These are phyloP conservation scores for Jamesozyma spencerorum DNA, from an alignment of 805 yeast species.

Conservation along the genomic window DNA sequence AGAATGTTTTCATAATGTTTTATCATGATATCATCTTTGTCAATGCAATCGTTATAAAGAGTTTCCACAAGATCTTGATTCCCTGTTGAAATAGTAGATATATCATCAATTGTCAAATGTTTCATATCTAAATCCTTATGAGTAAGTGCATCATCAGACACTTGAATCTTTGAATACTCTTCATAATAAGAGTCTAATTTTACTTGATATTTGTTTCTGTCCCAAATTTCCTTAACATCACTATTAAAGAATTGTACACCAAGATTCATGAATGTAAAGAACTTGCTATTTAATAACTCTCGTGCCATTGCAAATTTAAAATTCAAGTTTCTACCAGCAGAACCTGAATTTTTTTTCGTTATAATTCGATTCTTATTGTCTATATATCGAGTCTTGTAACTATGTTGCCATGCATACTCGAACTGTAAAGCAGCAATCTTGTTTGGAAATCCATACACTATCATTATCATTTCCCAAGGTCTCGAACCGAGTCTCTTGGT, in stretches of 20 bases:
- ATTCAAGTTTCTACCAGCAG: conserved; percentile 31
- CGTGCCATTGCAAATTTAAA: conserved; percentile 42
- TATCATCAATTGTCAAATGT: conserved; percentile 9
- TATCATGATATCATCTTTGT: conserved; percentile 6
- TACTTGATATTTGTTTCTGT: conserved; percentile 16
- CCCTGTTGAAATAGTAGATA: conserved; percentile 10
- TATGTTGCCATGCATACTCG: conserved; percentile 81
- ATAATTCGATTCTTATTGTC: conserved; percentile 31
- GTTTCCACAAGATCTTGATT: conserved; percentile 23
- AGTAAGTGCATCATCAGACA: conserved; percentile 6
- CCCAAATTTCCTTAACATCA: conserved; percentile 19
- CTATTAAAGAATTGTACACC: conserved; percentile 38
- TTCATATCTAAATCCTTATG: conserved; percentile 4
- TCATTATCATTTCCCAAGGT: conserved; percentile 64
- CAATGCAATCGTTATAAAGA: conserved; percentile 13
- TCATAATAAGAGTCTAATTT: conserved; percentile 1
- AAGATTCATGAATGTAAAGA: conserved; percentile 39
- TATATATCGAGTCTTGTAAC: conserved; percentile 56
- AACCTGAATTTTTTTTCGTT: conserved; percentile 21
- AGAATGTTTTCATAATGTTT: conserved; percentile 15
- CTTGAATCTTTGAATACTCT: background rate
- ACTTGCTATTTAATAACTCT: conserved; percentile 34
- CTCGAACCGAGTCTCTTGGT: conserved; percentile 49
- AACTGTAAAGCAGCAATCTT: conserved; percentile 64
- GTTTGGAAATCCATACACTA: conserved; percentile 66